Percentiles rank a stretch among this genome's conserved stretches.
These are phyloP conservation scores for Tolypocladium pustulatum DNA, from an alignment of 2,329 filamentous ascomycete species.

Conservation along the genomic window DNA sequence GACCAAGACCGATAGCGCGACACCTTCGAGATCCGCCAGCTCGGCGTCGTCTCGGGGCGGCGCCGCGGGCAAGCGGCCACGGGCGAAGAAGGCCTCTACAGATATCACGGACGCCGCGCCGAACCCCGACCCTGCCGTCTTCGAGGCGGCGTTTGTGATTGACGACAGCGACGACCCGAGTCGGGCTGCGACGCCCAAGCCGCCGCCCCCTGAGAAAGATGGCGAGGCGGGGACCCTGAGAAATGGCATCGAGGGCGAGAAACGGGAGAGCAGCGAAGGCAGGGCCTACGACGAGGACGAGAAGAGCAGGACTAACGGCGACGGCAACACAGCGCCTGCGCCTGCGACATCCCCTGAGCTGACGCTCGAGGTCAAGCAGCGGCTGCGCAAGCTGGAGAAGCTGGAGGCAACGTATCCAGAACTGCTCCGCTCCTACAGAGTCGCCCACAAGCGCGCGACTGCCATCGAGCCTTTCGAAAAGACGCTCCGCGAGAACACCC, in stretches of 20 bases:
- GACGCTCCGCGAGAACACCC: constrained; percentile 82
- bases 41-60: constrained; percentile 17
- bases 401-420: constrained; percentile 83
- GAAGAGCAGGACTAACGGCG: constrained; percentile 5
- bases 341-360: too few relatives aligned
- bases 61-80: constrained; percentile 14
- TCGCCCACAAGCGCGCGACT: constrained; percentile 77
- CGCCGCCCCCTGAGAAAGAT: constrained; percentile 25
- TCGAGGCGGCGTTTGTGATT: constrained; percentile 76
- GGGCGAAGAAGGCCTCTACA: constrained; percentile 27
- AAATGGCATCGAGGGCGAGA: constrained; percentile 12
- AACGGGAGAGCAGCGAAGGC: constrained; percentile 9
- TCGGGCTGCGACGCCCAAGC: constrained; percentile 47
- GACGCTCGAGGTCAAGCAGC: constrained; percentile 62
- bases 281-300: constrained; percentile 11
- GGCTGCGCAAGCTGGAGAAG: constrained; percentile 79
- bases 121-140: constrained; percentile 76
- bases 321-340: constrained; percentile 5
- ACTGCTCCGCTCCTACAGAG: constrained; percentile 79
- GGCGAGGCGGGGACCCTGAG: constrained; percentile 5
- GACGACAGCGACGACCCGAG: constrained; percentile 69
- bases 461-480: constrained; percentile 92
- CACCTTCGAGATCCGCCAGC: constrained; percentile 27
- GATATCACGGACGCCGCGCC: constrained; percentile 26
- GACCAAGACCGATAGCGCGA: constrained; percentile 34